Evolutionary conservation across 176 grass and related monocot genomes (phyloP).

Genomic region (Otatea glauca): DNA sequence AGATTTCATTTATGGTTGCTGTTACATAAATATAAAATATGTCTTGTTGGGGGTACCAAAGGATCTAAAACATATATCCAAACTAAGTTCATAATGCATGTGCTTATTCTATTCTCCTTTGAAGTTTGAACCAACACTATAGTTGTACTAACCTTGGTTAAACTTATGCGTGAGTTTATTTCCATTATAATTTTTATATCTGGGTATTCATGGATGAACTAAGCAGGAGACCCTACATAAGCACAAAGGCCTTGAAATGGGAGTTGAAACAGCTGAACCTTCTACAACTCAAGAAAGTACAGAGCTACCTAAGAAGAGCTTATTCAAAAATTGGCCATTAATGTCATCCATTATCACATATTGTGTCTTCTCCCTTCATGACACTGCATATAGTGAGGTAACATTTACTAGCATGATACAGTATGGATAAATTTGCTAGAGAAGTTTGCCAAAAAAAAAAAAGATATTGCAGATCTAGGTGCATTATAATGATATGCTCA

Average conservation of each 20-base stretch:
- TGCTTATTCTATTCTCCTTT: background rate
- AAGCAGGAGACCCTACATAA: constrained; percentile 83
- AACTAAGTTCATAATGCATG: background rate
- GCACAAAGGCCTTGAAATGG: constrained; percentile 50
- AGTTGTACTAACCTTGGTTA: background rate
- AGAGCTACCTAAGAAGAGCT: constrained; percentile 48
- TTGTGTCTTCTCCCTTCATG: constrained; percentile 77
- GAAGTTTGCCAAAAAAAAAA: background rate
- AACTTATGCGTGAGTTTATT: background rate
- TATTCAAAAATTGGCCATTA: constrained; percentile 79
- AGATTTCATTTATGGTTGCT: background rate
- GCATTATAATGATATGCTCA: background rate
- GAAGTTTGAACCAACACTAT: background rate
- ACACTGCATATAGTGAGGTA: constrained; percentile 82
- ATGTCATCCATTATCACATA: constrained; percentile 76
- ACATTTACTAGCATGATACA: background rate
- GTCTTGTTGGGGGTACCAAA: background rate
- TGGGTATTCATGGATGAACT: background rate
- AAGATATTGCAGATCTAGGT: background rate
- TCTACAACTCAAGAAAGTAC: constrained; percentile 32
- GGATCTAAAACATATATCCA: background rate
- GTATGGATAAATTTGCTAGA: background rate
- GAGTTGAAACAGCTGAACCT: constrained; percentile 38
- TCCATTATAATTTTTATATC: background rate
- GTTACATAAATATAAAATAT: background rate